Conservation (phyloP, 139 green algal species). For the Microglena sp. region DNA sequence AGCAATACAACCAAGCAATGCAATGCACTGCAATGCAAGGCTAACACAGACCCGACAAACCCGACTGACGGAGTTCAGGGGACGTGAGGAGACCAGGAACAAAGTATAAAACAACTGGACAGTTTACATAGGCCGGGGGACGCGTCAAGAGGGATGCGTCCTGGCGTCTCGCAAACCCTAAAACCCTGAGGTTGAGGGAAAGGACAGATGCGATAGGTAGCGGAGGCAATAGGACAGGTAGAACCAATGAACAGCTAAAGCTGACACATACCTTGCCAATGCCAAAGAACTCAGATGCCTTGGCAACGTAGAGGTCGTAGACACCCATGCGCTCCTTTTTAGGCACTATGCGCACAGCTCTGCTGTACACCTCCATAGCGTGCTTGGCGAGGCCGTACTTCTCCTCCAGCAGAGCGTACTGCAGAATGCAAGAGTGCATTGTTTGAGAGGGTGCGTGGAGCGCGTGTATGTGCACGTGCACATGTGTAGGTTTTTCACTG, state of each 20-base stretch:
- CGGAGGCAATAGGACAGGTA: not conserved
- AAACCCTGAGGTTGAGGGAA: not conserved
- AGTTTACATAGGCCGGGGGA: too few species aligned
- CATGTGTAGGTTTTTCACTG: not conserved
- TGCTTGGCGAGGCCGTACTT: slow-evolving; percentile 77
- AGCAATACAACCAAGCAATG: not conserved
- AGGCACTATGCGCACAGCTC: slow-evolving; percentile 52
- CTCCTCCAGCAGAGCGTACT: slow-evolving; percentile 89
- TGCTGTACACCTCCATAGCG: slow-evolving; percentile 84
- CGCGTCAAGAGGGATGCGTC: too few species aligned
- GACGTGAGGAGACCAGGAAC: too few species aligned
- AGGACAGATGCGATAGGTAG: not conserved
- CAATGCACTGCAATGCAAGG: too few species aligned
- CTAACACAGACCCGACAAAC: too few species aligned
- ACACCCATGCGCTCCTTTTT: slow-evolving; percentile 62
- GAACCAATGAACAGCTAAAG: not conserved
- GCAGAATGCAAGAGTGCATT: slow-evolving; percentile 26
- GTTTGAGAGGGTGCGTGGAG: not conserved
- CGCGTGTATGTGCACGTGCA: not conserved
- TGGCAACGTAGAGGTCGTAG: slow-evolving; percentile 79
- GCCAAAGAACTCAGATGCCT: slow-evolving; percentile 88
- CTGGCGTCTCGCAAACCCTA: not conserved
- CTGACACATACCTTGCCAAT: slow-evolving; percentile 66
- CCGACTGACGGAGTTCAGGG: too few species aligned
- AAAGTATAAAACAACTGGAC: too few species aligned